phyloP scores from a whole-genome alignment of 2,329 filamentous ascomycete species.

The Dothideomycetes sp. region DNA sequence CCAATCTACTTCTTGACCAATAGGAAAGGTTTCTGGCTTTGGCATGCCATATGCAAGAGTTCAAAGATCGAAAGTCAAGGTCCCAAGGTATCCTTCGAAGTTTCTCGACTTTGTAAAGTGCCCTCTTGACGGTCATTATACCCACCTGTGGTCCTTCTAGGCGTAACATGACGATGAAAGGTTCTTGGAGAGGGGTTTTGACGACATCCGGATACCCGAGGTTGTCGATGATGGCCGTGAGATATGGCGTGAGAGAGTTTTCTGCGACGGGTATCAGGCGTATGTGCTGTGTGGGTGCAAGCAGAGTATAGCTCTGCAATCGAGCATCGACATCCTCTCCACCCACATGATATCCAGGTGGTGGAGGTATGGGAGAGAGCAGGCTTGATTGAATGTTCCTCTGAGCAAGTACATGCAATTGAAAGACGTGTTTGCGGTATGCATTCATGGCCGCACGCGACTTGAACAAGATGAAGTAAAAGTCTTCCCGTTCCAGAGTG shows the following conservation, averaged over 20 bases:
- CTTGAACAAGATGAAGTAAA: conserved; percentile 63
- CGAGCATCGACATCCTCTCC: conserved; percentile 38
- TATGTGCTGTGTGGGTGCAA: conserved; percentile 27
- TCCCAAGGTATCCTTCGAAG: conserved; percentile 17
- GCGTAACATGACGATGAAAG: conserved; percentile 26
- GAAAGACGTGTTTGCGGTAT: conserved; percentile 49
- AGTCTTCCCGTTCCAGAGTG: conserved; percentile 54
- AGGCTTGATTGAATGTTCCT: conserved; percentile 34
- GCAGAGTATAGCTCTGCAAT: conserved; percentile 41
- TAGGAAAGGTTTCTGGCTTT: conserved; percentile 2
- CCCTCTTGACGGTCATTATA: conserved; percentile 19
- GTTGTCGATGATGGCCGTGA: conserved; percentile 28
- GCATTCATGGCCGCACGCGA: conserved; percentile 48
- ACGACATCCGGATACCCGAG: conserved; percentile 25
- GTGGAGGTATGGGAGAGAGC: conserved; percentile 35
- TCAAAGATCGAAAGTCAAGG: conserved; percentile 11
- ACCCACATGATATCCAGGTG: conserved; percentile 34
- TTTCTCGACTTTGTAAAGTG: conserved; percentile 16
- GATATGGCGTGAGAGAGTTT: conserved; percentile 20
- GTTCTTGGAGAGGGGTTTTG: conserved; percentile 21
- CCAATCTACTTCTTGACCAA: background rate
- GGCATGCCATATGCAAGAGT: conserved; percentile 21
- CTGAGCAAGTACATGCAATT: conserved; percentile 42
- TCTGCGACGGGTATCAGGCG: conserved; percentile 25
- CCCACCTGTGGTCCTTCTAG: conserved; percentile 26